Percentiles rank a stretch among this genome's conserved stretches.
Conservation (phyloP, 2,329 filamentous ascomycete genomes). For the Verticillium dahliae region DNA sequence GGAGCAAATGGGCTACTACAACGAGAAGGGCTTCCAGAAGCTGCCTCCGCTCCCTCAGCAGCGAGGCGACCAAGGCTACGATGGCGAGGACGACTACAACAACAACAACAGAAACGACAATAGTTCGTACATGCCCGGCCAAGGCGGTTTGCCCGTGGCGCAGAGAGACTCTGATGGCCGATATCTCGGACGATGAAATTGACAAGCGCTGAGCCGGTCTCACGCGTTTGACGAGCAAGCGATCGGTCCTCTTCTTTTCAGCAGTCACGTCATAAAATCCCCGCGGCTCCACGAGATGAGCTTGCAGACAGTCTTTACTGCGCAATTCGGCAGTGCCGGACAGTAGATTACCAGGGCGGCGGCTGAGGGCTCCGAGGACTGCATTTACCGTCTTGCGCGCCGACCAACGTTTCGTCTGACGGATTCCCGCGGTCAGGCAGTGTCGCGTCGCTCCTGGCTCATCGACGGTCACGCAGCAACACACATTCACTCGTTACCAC, state of each 20-base stretch:
- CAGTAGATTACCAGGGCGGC: background rate
- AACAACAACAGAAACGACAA: background rate
- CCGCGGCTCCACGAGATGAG: background rate
- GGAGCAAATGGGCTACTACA: conserved; percentile 2
- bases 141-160: conserved; percentile 6
- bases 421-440: background rate
- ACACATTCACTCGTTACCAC: background rate
- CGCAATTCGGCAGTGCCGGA: background rate
- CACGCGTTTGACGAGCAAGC: background rate
- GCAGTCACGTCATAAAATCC: background rate
- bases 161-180: conserved; percentile 8
- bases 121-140: background rate
- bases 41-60: conserved; percentile 1
- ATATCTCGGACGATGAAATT: conserved; percentile 3
- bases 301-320: background rate
- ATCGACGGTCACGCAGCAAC: background rate
- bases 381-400: background rate
- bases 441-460: background rate
- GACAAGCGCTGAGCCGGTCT: background rate
- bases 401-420: background rate
- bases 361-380: background rate
- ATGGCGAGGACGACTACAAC: background rate
- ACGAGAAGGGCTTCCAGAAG: conserved; percentile 1
- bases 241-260: background rate
- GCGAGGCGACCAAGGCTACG: background rate